Conservation (phyloP, 352 stramenopile species). For the Plasmopara viticola region DNA sequence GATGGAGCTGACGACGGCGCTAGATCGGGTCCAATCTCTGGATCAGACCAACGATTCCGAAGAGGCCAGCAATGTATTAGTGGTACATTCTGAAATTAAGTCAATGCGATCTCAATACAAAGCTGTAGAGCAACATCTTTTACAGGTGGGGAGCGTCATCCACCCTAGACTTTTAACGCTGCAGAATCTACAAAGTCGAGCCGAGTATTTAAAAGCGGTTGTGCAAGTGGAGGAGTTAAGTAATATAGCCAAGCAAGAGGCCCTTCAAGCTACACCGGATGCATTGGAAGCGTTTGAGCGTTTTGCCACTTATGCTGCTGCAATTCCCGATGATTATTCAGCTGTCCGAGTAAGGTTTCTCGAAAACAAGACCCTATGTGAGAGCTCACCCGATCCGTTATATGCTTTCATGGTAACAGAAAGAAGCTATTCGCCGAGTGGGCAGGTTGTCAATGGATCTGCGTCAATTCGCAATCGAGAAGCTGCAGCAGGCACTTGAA, state of each 20-base stretch:
- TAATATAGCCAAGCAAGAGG: constrained; percentile 29
- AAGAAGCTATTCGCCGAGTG: constrained; percentile 37
- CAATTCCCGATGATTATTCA: constrained; percentile 37
- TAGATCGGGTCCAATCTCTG: constrained; percentile 3
- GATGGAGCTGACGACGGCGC: constrained; percentile 10
- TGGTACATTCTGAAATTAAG: constrained; percentile 14
- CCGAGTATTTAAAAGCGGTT: constrained; percentile 38
- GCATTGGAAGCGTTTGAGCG: constrained; percentile 39
- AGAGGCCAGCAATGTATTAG: constrained; percentile 16
- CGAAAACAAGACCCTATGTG: background rate
- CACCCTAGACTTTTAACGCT: constrained; percentile 27
- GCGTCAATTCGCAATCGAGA: constrained; percentile 45
- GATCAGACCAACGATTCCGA: constrained; percentile 5
- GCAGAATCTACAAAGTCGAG: constrained; percentile 30
- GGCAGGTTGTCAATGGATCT: constrained; percentile 41
- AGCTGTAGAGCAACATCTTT: constrained; percentile 41
- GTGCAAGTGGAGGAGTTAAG: constrained; percentile 54
- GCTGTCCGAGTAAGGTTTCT: constrained; percentile 37
- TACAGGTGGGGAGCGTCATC: constrained; percentile 33
- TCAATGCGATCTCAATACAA: constrained; percentile 16
- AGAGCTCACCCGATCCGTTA: background rate
- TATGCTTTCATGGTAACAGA: constrained; percentile 17
- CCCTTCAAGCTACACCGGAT: constrained; percentile 32
- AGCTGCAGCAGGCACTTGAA: constrained; percentile 40
- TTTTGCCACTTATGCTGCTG: constrained; percentile 32